Evolutionary conservation across 352 stramenopile genomes (phyloP), one percentile per base, ranked within the genome.

Genomic region (Peronospora destructor): DNA sequence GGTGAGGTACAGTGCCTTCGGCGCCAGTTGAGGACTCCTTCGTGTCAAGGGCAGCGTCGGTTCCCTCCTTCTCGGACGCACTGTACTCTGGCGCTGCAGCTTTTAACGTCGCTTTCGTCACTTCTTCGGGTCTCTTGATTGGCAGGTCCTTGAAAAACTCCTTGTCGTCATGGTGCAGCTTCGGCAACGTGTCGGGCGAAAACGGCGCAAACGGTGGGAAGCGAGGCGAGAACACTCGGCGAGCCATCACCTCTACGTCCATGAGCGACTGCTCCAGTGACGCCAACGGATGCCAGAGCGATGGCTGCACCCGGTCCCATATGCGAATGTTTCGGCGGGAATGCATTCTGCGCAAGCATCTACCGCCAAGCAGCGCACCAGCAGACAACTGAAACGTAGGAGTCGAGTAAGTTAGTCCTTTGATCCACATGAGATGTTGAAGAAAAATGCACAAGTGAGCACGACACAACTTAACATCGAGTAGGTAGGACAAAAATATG

Each of bases 261-360:
- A 83, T 76, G 29, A 88, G 62, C 13, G 77, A 88, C 47, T 85
- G 74, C 61, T 88, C 77, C 30, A 86, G 34, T 21, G 66, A 76
- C 11, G 73, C 59, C 54, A 76, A 55, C 0, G 70, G 63, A 47
- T 79, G 53, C 73, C 73, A 84, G 6, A 68, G 53, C 7, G 64
- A 70, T 5, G 73, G 66, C 48, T 61, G 61, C 28, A 84, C 73
- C 8, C 55, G 49, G 48, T 84, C 70, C 70, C 70, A 84, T 42
- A 67, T 48, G n/a, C 46, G 56, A 29, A 64, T 42, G 6, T 39
- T 53, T 6, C 51, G 53, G 1, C 60, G 59, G 56, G 62, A 61
- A 17, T 61, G 58, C 43, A 65, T 19, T 38, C 53, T 54, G 28
- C 50, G 47, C 9, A 33, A 30, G 2, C 39, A 33, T 16, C 11